Conservation (phyloP, 495 filamentous ascomycete genomes). For the Pyrenopolyporus hunteri region DNA sequence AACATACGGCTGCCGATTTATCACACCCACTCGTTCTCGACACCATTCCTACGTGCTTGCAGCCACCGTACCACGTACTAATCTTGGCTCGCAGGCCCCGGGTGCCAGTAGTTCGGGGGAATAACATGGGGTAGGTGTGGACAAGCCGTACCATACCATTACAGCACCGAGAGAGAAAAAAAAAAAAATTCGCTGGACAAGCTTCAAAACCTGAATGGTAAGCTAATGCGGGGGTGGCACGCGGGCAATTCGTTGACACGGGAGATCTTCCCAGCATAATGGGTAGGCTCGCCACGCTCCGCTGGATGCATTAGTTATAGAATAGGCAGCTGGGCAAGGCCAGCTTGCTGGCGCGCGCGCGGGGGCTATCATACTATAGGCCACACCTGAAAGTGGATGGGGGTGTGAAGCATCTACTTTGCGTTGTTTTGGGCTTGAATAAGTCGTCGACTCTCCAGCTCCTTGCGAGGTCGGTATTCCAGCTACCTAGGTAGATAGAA, state of each 20-base stretch:
- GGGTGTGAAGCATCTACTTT: slow-evolving; percentile 17
- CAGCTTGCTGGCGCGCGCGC: slow-evolving; percentile 2
- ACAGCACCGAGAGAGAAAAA: background rate
- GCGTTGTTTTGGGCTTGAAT: slow-evolving; percentile 6
- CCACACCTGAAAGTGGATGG: background rate
- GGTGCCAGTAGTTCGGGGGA: background rate
- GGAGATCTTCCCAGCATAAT: slow-evolving; percentile 14
- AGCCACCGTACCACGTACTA: background rate
- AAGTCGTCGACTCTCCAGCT: slow-evolving; percentile 7
- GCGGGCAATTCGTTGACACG: slow-evolving; percentile 16
- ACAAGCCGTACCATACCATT: slow-evolving; percentile 10
- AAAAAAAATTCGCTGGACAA: too few relatives aligned
- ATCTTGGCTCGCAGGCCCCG: slow-evolving; percentile 16
- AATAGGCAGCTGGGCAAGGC: slow-evolving; percentile 16
- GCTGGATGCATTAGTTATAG: background rate
- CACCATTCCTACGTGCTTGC: background rate
- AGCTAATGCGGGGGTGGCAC: slow-evolving; percentile 26
- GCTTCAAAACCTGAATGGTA: slow-evolving; percentile 7
- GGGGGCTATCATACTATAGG: slow-evolving; percentile 15
- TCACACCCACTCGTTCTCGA: background rate
- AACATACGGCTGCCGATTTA: slow-evolving; percentile 9
- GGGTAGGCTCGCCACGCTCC: slow-evolving; percentile 10
- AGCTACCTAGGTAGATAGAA: background rate
- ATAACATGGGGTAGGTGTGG: background rate
- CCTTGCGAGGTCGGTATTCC: background rate